Percentiles rank a stretch among this genome's conserved stretches.
Evolutionary conservation across 2,329 filamentous ascomycete genomes (phyloP).

Genomic region (Nannizziopsis barbatae): DNA sequence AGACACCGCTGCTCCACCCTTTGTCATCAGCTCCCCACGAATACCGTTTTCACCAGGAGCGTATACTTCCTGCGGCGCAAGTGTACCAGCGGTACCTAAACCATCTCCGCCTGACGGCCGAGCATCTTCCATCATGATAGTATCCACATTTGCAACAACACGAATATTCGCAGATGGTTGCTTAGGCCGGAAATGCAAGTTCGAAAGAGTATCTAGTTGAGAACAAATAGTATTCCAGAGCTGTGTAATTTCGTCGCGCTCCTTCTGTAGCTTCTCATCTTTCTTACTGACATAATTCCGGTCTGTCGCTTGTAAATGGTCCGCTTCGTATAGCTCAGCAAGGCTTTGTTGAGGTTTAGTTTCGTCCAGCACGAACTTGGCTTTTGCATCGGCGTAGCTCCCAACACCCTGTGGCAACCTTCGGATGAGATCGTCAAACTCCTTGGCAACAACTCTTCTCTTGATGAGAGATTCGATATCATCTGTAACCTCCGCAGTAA

Average conservation of each 20-base stretch:
- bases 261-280: conserved; percentile 69
- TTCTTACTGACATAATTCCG: conserved; percentile 69
- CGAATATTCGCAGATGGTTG: conserved; percentile 69
- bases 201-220: conserved; percentile 78
- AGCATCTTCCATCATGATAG: conserved; percentile 87
- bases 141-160: conserved; percentile 82
- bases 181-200: conserved; percentile 92
- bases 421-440: conserved; percentile 84
- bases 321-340: conserved; percentile 87
- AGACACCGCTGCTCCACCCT: conserved; percentile 65
- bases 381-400: conserved; percentile 52
- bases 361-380: conserved; percentile 72
- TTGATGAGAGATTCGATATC: conserved; percentile 91
- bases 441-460: conserved; percentile 72
- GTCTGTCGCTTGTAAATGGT: conserved; percentile 68
- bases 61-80: conserved; percentile 93
- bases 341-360: conserved; percentile 77
- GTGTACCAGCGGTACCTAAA: conserved; percentile 49
- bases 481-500: conserved; percentile 82
- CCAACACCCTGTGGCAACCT: conserved; percentile 65
- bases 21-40: conserved; percentile 62
- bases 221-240: conserved; percentile 73
- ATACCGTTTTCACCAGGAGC: conserved; percentile 57
- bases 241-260: conserved; percentile 69
- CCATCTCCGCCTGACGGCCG: conserved; percentile 69